Evolutionary conservation across 192 early-diverging fungal genomes (phyloP).

Genomic region (Cetraspora pellucida): DNA sequence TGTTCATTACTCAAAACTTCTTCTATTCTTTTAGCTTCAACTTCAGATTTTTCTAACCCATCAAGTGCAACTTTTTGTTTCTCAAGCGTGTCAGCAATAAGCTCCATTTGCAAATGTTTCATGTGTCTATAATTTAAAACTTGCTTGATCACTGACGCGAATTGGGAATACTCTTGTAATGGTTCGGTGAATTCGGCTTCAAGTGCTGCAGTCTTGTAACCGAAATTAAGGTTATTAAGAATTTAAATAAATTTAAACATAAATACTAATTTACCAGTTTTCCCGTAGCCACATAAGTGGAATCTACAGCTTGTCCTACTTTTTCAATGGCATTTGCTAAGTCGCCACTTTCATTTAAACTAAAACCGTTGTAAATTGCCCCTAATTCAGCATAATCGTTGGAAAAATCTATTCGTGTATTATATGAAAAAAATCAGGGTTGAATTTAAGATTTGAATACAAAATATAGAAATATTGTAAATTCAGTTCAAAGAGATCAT

Average conservation of each 20-base stretch:
- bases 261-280: conserved; percentile 55
- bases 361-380: conserved; percentile 93
- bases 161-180: conserved; percentile 89
- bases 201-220: conserved; percentile 55
- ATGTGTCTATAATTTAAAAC: conserved; percentile 83
- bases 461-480: neutral
- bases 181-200: conserved; percentile 83
- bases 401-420: conserved; percentile 60
- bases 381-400: conserved; percentile 86
- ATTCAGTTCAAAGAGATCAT: neutral
- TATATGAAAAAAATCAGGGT: neutral
- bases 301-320: conserved; percentile 91
- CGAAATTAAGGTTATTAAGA: too few species aligned
- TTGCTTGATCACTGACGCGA: conserved; percentile 82
- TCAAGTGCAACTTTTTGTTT: conserved; percentile 70
- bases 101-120: conserved; percentile 84
- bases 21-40: conserved; percentile 71
- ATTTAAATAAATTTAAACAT: neutral
- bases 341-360: conserved; percentile 73
- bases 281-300: conserved; percentile 73
- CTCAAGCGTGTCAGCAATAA: conserved; percentile 70
- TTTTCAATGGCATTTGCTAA: conserved; percentile 88
- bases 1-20: conserved; percentile 61
- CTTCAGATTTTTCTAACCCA: conserved; percentile 64
- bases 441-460: neutral